Evolutionary conservation across 805 yeast species (phyloP), one percentile per base, ranked within the genome.

Genomic region (Candida adriatica): DNA sequence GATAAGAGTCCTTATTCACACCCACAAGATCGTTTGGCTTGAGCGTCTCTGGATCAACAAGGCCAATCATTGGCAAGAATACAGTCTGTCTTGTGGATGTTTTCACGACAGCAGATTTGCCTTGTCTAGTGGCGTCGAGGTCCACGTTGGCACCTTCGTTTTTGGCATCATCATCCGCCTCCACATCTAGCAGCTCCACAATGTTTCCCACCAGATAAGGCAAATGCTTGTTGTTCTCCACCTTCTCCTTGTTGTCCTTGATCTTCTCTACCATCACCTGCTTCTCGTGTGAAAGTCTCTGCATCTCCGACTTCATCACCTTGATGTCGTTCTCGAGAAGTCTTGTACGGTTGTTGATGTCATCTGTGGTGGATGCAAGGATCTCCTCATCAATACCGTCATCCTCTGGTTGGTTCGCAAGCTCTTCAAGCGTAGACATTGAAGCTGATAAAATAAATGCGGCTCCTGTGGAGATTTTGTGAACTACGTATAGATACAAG

Each of bases 11-110:
- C 62, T 92, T 92, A 59, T 92, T 92, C 34, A 92, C 98, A 50
- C 99, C 98, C 38, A 92, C 94, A 48, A 92, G 68, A 55, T 92
- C 98, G 46, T 94, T 94, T n/a, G 99, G 99, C 59, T 84, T 90
- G 46, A 92, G 70, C n/a, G 70, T 73, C 27, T 75, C 79, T 2
- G 96, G 88, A 48, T 88, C 96, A 14, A 92, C 99, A 32, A 92
- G 65, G 14, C 99, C 99, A 37, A 92, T 83, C 61, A 92, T 73
- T 21, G 99, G 99, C 54, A 92, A 65, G 50, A 92, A 92, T 20
- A 92, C 94, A 3, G 99, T 92, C 55, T 92, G 99, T 53, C 99
- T 77, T 8, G 98, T 92, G 1, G 96, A 85, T 0, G 99, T 92
- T 61, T 92, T 92, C 41, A 92, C 84, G 22, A 92, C 98, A 1